Evolutionary conservation across 148 eudicot genomes (phyloP).

Genomic region (Rhododendron simsii): DNA sequence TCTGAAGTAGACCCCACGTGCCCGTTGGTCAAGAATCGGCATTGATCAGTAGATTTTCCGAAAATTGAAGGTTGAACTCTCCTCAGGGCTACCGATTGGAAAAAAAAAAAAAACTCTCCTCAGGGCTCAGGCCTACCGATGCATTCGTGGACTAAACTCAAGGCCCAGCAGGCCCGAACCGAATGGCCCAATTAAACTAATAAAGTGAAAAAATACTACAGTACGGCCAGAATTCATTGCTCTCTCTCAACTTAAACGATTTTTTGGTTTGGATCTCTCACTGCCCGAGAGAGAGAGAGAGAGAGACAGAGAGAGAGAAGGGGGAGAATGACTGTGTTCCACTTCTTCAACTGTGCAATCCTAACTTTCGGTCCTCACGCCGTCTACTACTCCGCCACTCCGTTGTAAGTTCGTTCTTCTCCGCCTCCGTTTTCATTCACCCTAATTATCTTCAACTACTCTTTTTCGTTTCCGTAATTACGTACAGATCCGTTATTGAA

Average conservation of each 20-base stretch:
- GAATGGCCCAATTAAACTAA: not conserved
- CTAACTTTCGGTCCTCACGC: slow-evolving; percentile 96
- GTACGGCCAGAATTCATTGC: not conserved
- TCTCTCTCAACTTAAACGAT: not conserved
- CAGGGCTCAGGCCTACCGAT: too few relatives aligned
- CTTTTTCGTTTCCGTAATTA: not conserved
- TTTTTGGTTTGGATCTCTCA: slow-evolving; percentile 2
- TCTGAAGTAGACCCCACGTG: too few relatives aligned
- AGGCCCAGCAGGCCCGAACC: not conserved
- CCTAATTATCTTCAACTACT: not conserved
- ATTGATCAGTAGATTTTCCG: too few relatives aligned
- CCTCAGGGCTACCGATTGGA: too few relatives aligned
- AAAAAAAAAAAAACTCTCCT: too few relatives aligned
- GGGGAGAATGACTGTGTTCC: slow-evolving; percentile 77
- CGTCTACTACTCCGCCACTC: slow-evolving; percentile 95
- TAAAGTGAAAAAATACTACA: not conserved
- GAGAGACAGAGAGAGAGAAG: not conserved
- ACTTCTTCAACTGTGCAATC: slow-evolving; percentile 96
- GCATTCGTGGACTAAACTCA: too few relatives aligned
- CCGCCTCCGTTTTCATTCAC: not conserved
- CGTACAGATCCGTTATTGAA: slow-evolving; percentile 7
- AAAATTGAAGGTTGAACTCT: too few relatives aligned
- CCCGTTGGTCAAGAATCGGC: too few relatives aligned
- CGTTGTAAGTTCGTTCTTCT: slow-evolving; percentile 45
- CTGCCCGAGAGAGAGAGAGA: not conserved